phyloP scores from a whole-genome alignment of 176 grass and related monocot species.

The Metroxylon sagu region DNA sequence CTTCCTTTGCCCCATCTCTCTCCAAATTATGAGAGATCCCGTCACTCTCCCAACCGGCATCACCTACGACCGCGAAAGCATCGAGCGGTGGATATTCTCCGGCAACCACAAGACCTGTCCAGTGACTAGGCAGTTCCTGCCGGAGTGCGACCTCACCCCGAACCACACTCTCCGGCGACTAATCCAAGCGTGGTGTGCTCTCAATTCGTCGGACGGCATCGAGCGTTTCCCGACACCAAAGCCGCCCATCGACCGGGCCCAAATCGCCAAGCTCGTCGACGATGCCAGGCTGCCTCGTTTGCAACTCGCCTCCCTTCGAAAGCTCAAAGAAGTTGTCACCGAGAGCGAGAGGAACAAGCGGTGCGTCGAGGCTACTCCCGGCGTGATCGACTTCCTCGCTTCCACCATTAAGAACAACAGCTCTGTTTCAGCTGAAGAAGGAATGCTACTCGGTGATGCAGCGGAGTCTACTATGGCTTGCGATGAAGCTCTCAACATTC shows the following conservation, averaged over 20 bases:
- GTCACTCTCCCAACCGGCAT: background rate
- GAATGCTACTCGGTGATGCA: too few relatives aligned
- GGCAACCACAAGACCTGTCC: background rate
- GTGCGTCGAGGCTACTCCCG: background rate
- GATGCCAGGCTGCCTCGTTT: background rate
- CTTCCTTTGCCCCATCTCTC: background rate
- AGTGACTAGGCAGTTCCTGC: background rate
- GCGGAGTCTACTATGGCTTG: background rate
- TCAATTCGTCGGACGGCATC: background rate
- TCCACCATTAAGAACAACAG: background rate
- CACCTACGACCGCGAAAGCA: background rate
- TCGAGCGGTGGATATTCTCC: background rate
- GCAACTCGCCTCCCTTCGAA: background rate
- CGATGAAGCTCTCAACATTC: background rate
- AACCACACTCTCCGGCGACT: background rate
- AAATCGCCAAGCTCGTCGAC: background rate
- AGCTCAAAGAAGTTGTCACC: background rate
- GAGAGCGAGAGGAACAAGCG: conserved; percentile 14
- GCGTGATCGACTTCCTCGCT: background rate
- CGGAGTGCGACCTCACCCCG: background rate
- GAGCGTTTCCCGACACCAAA: background rate
- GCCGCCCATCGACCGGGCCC: background rate
- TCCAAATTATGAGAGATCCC: background rate
- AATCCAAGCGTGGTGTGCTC: background rate
- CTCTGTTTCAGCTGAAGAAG: too few relatives aligned